A percentile compares a stretch with the other conserved stretches of the same genome.
Evolutionary conservation across 495 filamentous ascomycete species (phyloP).

Genomic region (Pyronema omphalodes): DNA sequence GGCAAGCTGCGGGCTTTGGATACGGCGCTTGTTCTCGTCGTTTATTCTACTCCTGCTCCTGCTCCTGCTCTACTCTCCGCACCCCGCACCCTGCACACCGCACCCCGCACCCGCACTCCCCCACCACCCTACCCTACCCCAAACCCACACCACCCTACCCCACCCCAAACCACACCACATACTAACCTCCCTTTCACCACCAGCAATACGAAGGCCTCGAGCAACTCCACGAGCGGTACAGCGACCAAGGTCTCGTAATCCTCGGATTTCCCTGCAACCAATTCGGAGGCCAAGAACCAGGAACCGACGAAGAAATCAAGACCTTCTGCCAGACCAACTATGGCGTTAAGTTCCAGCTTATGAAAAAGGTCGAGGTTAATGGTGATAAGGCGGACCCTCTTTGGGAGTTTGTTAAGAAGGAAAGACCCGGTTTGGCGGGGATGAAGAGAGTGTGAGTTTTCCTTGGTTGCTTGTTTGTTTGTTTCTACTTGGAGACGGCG

Average conservation of each 20-base stretch:
- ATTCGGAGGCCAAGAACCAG: conserved; percentile 80
- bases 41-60: no score
- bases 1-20: no score
- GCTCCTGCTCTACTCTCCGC: no score
- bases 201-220: conserved; percentile 80
- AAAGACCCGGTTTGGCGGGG: conserved; percentile 67
- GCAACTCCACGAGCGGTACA: conserved; percentile 66
- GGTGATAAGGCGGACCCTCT: conserved; percentile 62
- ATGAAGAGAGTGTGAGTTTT: conserved; percentile 61
- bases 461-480: no score
- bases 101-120: no score
- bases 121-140: background rate
- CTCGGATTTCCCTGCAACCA: conserved; percentile 98
- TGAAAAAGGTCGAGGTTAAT: conserved; percentile 88
- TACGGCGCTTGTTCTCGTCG: no score
- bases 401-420: conserved; percentile 73
- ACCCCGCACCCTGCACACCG: no score
- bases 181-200: background rate
- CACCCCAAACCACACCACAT: background rate
- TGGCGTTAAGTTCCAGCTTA: conserved; percentile 79
- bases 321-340: conserved; percentile 51
- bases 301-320: conserved; percentile 76
- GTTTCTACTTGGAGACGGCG: no score
- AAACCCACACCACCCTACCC: background rate
- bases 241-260: conserved; percentile 55